Evolutionary conservation across 805 yeast genomes (phyloP), one percentile per base, ranked within the genome.

Genomic region (Tetrapisispora phaffii): DNA sequence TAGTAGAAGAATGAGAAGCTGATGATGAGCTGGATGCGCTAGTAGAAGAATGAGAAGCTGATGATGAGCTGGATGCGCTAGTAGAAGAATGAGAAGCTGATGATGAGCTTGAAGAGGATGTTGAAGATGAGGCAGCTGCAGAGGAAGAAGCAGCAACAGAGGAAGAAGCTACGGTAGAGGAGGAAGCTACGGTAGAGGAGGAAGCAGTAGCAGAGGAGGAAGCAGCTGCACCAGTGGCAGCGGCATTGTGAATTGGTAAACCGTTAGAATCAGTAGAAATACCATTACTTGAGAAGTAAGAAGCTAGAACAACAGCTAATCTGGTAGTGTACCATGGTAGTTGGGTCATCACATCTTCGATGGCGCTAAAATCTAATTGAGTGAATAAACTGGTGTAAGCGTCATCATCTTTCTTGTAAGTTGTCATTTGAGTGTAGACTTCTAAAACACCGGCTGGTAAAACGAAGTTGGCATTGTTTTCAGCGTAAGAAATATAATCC

Each of bases 271-370:
- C 52, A 19, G 48, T 36, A 43, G 52, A 41, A 44, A 47, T 39
- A 45, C 48, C 39, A 41, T 49, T 47, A 34, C 49, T 46, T 34
- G 44, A 33, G 34, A 52, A 32, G 45, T 50, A 54, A 38, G 54
- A 45, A 8, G 49, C 39, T 26, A 56, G 47, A 24, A 43, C 52
- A 34, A 60, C 51, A 17, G 46, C 48, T 34, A 62, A 42, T 52
- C 65, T 59, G 24, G 58, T 45, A 21, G 60, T 49, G 51, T 59
- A 66, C 69, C 69, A 66, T 54, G 70, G 68, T 34, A 66, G 48
- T 24, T 56, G 62, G 15, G 63, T 51, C 44, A 65, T 56, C 44
- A 60, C 56, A 7, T 64, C 45, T 29, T 59, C 54, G 33, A 65
- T 64, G 32, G 56, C 55, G 45, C 44, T 44, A 47, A 58, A 53